phyloP scores from a whole-genome alignment of 2,329 filamentous ascomycete genomes.

The Fusarium veterinarium region DNA sequence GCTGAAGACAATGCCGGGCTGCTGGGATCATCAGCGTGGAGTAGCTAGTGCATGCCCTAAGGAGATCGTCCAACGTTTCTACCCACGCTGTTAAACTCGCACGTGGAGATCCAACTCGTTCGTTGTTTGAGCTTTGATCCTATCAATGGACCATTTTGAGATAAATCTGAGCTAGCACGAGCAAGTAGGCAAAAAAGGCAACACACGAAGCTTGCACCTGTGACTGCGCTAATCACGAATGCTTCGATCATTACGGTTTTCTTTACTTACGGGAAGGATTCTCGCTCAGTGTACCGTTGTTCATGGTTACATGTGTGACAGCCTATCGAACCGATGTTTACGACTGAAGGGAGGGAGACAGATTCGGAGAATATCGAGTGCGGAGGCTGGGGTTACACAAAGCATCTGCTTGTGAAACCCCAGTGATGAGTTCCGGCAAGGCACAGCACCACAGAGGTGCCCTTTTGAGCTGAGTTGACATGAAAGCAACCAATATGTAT shows the following conservation, averaged over 20 bases:
- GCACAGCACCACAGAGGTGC: conserved; percentile 15
- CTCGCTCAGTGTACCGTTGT: conserved; percentile 2
- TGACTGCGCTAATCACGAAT: conserved; percentile 4
- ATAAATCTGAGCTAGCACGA: conserved; percentile 5
- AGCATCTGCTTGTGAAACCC: conserved; percentile 27
- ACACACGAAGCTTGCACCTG: conserved; percentile 2
- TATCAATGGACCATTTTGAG: conserved; percentile 8
- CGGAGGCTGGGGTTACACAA: conserved; percentile 30
- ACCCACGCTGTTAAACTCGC: conserved; percentile 32
- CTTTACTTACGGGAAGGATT: background rate
- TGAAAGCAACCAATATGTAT: conserved; percentile 25
- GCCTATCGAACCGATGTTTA: background rate
- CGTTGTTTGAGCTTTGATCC: conserved; percentile 16
- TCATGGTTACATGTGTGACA: conserved; percentile 7
- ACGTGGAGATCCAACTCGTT: conserved; percentile 33
- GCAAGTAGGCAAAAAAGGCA: conserved; percentile 9
- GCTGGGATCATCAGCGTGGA: conserved; percentile 31
- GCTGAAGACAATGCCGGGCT: conserved; percentile 11
- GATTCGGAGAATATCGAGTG: conserved; percentile 36
- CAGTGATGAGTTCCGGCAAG: conserved; percentile 14
- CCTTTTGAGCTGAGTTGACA: conserved; percentile 21
- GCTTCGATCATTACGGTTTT: conserved; percentile 1
- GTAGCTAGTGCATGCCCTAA: conserved; percentile 28
- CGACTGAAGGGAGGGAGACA: conserved; percentile 5
- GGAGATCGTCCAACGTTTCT: conserved; percentile 30